These are phyloP conservation scores for Lithohypha guttulata DNA, from an alignment of 2,329 filamentous ascomycete species.

Conservation along the genomic window DNA sequence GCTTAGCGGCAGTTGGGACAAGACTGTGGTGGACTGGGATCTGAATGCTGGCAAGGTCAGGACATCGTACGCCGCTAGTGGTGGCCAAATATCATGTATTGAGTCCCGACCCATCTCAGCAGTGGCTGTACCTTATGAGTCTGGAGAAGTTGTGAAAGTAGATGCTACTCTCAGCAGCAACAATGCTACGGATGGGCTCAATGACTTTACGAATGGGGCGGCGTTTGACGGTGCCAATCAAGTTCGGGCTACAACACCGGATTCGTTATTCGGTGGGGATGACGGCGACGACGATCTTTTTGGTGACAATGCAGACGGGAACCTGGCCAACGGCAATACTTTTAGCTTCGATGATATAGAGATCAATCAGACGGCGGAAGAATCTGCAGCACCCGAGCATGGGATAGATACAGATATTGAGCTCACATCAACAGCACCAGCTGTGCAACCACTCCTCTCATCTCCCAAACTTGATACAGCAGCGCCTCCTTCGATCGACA, in stretches of 20 bases:
- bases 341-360: constrained; percentile 81
- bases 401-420: constrained; percentile 9
- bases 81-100: constrained; percentile 76
- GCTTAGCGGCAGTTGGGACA: constrained; percentile 93
- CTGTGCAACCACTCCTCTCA: constrained; percentile 3
- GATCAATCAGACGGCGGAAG: constrained; percentile 55
- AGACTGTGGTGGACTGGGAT: constrained; percentile 89
- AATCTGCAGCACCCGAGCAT: constrained; percentile 23
- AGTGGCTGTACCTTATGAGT: constrained; percentile 63
- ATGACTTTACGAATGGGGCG: constrained; percentile 29
- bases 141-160: constrained; percentile 41
- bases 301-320: constrained; percentile 60
- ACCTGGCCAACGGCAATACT: constrained; percentile 38
- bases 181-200: constrained; percentile 50
- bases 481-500: constrained; percentile 7
- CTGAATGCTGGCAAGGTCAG: constrained; percentile 71
- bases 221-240: constrained; percentile 37
- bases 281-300: constrained; percentile 70
- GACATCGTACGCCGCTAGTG: constrained; percentile 64
- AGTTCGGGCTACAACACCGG: constrained; percentile 53
- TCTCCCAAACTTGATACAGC: constrained; percentile 12
- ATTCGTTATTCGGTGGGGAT: constrained; percentile 75
- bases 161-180: constrained; percentile 70
- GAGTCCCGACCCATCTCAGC: constrained; percentile 72
- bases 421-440: constrained; percentile 1